A percentile compares a stretch with the other conserved stretches of the same genome.
Evolutionary conservation across 805 yeast species (phyloP).

Genomic region (Barnettozyma pratensis): DNA sequence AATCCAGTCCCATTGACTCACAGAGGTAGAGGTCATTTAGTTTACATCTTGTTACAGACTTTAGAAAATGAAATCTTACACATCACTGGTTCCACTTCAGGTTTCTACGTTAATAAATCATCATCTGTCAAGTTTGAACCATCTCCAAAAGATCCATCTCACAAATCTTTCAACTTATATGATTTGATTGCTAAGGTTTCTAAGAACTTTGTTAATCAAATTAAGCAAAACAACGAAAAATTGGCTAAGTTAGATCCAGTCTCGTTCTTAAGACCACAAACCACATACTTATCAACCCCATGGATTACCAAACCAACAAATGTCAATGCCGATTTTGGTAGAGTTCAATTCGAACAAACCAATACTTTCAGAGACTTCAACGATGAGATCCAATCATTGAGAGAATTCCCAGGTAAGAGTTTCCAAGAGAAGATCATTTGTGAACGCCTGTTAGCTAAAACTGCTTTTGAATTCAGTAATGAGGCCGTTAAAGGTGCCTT

Average conservation of each 20-base stretch:
- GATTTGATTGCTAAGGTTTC: conserved; percentile 63
- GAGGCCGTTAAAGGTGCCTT: conserved; percentile 79
- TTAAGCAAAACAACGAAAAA: conserved; percentile 45
- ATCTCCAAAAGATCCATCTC: conserved; percentile 30
- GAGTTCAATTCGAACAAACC: conserved; percentile 20
- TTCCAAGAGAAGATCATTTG: conserved; percentile 66
- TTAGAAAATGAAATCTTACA: conserved; percentile 76
- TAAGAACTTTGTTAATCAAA: conserved; percentile 49
- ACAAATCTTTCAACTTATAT: conserved; percentile 40
- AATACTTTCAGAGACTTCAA: conserved; percentile 69
- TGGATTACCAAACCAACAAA: conserved; percentile 48
- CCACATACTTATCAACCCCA: conserved; percentile 59
- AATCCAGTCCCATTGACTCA: conserved; percentile 72
- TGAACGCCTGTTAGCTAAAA: conserved; percentile 69
- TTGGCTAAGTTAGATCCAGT: conserved; percentile 44
- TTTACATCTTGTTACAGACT: conserved; percentile 71
- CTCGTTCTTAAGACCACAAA: conserved; percentile 56
- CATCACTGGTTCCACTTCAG: conserved; percentile 73
- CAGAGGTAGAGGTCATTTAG: conserved; percentile 68
- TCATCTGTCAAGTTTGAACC: conserved; percentile 71
- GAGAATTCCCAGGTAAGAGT: conserved; percentile 57
- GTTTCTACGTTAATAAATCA: conserved; percentile 73
- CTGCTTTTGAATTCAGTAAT: conserved; percentile 68
- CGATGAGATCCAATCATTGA: conserved; percentile 80
- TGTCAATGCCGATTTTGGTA: conserved; percentile 25